Evolutionary conservation across 176 grass and related monocot genomes (phyloP).

Genomic region (Aegilops sharonensis): DNA sequence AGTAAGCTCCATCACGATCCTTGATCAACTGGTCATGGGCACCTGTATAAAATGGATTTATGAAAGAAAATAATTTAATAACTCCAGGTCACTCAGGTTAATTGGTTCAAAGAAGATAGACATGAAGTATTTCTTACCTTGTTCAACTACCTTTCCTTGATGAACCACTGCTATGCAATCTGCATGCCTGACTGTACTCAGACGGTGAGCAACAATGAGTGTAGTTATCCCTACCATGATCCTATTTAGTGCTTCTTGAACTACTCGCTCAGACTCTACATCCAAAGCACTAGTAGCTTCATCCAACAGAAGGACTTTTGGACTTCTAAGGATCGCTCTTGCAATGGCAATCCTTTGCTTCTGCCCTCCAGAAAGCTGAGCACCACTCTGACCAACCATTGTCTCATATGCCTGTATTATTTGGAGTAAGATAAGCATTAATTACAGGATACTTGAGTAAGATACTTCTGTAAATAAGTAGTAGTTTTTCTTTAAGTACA

Average conservation of each 20-base stretch:
- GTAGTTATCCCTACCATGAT: conserved; percentile 75
- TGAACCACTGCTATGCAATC: conserved; percentile 66
- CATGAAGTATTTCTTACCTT: conserved; percentile 39
- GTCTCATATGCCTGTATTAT: conserved; percentile 55
- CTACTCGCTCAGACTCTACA: conserved; percentile 58
- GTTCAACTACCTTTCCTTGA: conserved; percentile 73
- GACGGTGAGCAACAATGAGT: conserved; percentile 81
- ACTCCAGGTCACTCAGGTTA: conserved; percentile 13
- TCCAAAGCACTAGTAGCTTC: conserved; percentile 81
- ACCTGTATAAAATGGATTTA: conserved; percentile 44
- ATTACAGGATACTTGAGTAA: background rate
- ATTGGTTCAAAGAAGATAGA: conserved; percentile 15
- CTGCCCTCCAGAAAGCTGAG: conserved; percentile 70
- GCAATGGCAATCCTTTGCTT: conserved; percentile 82
- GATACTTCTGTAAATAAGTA: conserved; percentile 8
- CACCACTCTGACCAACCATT: conserved; percentile 57
- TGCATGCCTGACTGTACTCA: conserved; percentile 77
- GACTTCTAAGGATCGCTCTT: conserved; percentile 62
- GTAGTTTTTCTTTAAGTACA: conserved; percentile 40
- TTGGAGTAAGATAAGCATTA: background rate
- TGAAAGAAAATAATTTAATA: conserved; percentile 13
- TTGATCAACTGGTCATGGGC: conserved; percentile 63
- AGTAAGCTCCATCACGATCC: conserved; percentile 66
- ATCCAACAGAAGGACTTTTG: conserved; percentile 59
- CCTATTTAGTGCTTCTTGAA: conserved; percentile 76